A percentile compares a stretch with the other conserved stretches of the same genome.
Conservation (phyloP, 768 basidiomycete genomes). For the Serendipita sp. region DNA sequence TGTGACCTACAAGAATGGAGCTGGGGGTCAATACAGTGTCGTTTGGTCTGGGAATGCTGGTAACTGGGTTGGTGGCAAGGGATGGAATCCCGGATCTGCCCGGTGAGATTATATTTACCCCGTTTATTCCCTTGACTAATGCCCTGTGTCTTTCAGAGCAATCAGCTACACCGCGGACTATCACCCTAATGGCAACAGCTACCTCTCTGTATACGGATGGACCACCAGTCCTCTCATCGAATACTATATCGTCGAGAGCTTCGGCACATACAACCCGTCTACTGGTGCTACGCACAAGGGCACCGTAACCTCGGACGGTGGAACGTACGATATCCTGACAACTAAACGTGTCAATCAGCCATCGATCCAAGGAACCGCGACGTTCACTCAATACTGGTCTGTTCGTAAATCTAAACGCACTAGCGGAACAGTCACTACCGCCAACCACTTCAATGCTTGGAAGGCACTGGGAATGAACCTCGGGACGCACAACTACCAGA, state of each 20-base stretch:
- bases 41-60: constrained; percentile 18
- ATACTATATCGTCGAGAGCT: constrained; percentile 31
- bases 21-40: constrained; percentile 20
- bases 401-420: constrained; percentile 16
- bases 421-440: too few species aligned
- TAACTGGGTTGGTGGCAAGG: constrained; percentile 26
- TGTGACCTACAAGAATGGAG: constrained; percentile 20
- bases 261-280: constrained; percentile 26
- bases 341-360: constrained; percentile 25
- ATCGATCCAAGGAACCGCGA: constrained; percentile 27
- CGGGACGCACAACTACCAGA: too few species aligned
- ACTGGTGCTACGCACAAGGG: constrained; percentile 21
- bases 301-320: constrained; percentile 26
- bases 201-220: constrained; percentile 33
- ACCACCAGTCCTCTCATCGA: constrained; percentile 29
- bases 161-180: constrained; percentile 25
- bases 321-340: constrained; percentile 27
- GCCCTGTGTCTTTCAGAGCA: constrained; percentile 14
- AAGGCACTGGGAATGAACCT: too few species aligned
- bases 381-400: constrained; percentile 33
- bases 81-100: constrained; percentile 23
- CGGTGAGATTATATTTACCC: constrained; percentile 7
- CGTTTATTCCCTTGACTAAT: neutral
- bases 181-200: constrained; percentile 25
- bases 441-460: too few species aligned